These are phyloP conservation scores for Ambrosia hybrid DNA, from an alignment of 140 eudicot genomes.

Conservation along the genomic window DNA sequence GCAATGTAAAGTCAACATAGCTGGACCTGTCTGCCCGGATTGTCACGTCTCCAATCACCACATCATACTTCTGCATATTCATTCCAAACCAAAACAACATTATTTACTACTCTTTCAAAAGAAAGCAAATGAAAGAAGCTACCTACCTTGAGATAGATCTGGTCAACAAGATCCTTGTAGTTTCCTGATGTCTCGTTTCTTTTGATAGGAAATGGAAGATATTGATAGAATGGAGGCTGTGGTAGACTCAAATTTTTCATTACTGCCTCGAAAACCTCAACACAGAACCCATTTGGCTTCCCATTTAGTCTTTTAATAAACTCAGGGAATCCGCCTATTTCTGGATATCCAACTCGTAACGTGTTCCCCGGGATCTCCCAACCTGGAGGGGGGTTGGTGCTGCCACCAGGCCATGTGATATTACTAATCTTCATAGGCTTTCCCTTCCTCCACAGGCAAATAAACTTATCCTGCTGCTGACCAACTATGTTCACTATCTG, in stretches of 20 bases:
- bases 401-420: constrained; percentile 60
- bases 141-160: constrained; percentile 46
- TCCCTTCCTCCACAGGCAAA: constrained; percentile 45
- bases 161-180: constrained; percentile 37
- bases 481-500: constrained; percentile 55
- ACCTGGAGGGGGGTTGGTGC: constrained; percentile 40
- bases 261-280: constrained; percentile 56
- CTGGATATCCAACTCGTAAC: constrained; percentile 53
- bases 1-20: constrained; percentile 54
- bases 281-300: constrained; percentile 52
- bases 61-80: constrained; percentile 37
- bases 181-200: constrained; percentile 19
- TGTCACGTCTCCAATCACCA: constrained; percentile 52
- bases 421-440: not conserved
- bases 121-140: not conserved
- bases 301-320: constrained; percentile 25
- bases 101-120: too few relatives aligned
- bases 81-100: not conserved
- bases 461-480: constrained; percentile 25
- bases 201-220: constrained; percentile 25
- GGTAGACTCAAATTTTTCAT: constrained; percentile 35
- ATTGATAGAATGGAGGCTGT: constrained; percentile 31
- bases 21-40: constrained; percentile 38
- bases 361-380: constrained; percentile 56
- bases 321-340: constrained; percentile 34